Evolutionary conservation across 495 filamentous ascomycete genomes (phyloP).

Genomic region (Penicillium taxi): DNA sequence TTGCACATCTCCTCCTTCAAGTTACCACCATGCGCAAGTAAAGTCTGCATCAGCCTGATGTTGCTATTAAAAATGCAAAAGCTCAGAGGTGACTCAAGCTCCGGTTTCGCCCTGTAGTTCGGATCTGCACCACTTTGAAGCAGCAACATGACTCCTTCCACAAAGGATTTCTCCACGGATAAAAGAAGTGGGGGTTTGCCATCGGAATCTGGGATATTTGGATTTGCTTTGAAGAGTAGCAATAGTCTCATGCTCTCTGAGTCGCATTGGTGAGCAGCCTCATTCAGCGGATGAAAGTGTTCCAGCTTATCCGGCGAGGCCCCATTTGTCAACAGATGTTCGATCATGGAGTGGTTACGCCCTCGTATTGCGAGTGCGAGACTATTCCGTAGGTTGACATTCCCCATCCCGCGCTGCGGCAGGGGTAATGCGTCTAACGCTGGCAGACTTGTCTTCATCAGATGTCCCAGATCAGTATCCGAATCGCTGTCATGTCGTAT

Average conservation of each 20-base stretch:
- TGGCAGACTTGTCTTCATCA: neutral
- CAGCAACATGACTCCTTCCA: constrained; percentile 37
- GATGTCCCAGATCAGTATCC: neutral
- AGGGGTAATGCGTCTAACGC: neutral
- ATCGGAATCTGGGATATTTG: constrained; percentile 34
- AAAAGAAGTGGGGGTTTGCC: constrained; percentile 35
- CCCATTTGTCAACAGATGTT: constrained; percentile 46
- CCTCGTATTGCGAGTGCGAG: constrained; percentile 28
- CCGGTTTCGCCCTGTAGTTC: constrained; percentile 32
- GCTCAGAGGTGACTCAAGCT: constrained; percentile 35
- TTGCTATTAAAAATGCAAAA: constrained; percentile 28
- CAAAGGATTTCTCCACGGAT: constrained; percentile 35
- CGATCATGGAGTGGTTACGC: constrained; percentile 38
- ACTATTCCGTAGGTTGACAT: neutral
- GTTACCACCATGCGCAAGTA: constrained; percentile 43
- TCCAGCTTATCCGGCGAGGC: constrained; percentile 36
- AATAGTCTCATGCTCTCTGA: constrained; percentile 39
- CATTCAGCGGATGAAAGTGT: constrained; percentile 29
- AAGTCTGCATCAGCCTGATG: constrained; percentile 33
- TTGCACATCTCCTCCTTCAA: constrained; percentile 31
- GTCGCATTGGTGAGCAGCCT: constrained; percentile 38
- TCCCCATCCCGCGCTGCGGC: neutral
- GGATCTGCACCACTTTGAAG: constrained; percentile 46
- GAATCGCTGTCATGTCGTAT: neutral
- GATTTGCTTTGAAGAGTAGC: constrained; percentile 40